These are phyloP conservation scores for Leishmania amazonensis DNA, from an alignment of 208 protist genomes.

Conservation along the genomic window DNA sequence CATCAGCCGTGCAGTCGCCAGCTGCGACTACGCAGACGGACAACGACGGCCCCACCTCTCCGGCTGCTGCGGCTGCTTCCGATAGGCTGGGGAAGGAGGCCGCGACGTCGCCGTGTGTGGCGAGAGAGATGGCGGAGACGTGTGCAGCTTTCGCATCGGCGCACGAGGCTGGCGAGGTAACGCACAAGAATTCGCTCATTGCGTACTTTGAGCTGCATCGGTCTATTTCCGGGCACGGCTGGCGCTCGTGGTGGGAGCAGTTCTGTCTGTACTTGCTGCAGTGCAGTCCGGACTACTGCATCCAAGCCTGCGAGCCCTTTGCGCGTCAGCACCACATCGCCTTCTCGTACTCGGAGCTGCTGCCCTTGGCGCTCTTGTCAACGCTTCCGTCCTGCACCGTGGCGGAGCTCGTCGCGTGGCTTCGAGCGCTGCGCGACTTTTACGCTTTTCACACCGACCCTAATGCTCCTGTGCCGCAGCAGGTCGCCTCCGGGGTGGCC, in stretches of 20 bases:
- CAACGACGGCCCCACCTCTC: neutral
- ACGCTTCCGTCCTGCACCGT: conserved; percentile 49
- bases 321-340: conserved; percentile 60
- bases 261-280: conserved; percentile 64
- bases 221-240: conserved; percentile 42
- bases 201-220: conserved; percentile 52
- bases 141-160: neutral
- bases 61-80: neutral
- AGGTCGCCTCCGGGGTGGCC: conserved; percentile 61
- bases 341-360: conserved; percentile 70
- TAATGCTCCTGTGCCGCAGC: conserved; percentile 49
- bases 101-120: neutral
- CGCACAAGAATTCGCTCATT: conserved; percentile 25
- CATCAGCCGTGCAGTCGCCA: neutral
- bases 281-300: conserved; percentile 51
- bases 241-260: conserved; percentile 75
- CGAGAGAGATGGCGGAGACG: neutral
- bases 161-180: conserved; percentile 25
- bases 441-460: conserved; percentile 42
- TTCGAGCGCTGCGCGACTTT: conserved; percentile 64
- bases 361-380: conserved; percentile 75
- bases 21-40: neutral
- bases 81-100: neutral
- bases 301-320: conserved; percentile 61
- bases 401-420: conserved; percentile 48